These are phyloP conservation scores for Cucumis cinereus DNA, from an alignment of 306 rosid species.

Conservation along the genomic window DNA sequence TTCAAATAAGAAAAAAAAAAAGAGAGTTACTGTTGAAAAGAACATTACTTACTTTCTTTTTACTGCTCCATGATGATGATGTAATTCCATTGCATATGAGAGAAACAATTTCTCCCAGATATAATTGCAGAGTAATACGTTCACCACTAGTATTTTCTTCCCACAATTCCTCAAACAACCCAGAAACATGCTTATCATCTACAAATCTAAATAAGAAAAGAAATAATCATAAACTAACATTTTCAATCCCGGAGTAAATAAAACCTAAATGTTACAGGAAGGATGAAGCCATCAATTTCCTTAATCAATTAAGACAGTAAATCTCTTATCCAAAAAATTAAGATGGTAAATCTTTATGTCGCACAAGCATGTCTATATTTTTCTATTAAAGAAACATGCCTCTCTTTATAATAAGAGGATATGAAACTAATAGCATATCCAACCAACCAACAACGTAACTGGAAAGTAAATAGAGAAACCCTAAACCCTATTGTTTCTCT, in stretches of 20 bases:
- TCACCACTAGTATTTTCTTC: constrained; percentile 94
- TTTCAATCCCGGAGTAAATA: background rate
- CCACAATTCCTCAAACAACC: constrained; percentile 85
- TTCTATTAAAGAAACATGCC: background rate
- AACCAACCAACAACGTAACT: background rate
- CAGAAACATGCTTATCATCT: constrained; percentile 67
- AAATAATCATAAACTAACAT: background rate
- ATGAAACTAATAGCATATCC: background rate
- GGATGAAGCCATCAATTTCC: background rate
- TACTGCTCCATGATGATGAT: constrained; percentile 79
- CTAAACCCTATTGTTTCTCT: background rate
- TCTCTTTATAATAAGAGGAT: background rate
- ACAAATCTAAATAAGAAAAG: constrained; percentile 47
- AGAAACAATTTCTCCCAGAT: constrained; percentile 69
- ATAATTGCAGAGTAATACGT: constrained; percentile 70
- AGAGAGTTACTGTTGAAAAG: background rate
- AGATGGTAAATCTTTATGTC: background rate
- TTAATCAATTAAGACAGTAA: background rate
- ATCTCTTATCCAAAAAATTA: background rate
- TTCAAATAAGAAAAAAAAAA: constrained; percentile 6
- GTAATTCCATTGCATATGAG: constrained; percentile 61
- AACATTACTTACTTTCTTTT: constrained; percentile 47
- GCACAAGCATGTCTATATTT: background rate
- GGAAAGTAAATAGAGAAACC: background rate
- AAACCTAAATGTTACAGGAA: background rate